Base-by-base conservation (phyloP, 1,139 yeast species). In the Hansenula sp. region DNA sequence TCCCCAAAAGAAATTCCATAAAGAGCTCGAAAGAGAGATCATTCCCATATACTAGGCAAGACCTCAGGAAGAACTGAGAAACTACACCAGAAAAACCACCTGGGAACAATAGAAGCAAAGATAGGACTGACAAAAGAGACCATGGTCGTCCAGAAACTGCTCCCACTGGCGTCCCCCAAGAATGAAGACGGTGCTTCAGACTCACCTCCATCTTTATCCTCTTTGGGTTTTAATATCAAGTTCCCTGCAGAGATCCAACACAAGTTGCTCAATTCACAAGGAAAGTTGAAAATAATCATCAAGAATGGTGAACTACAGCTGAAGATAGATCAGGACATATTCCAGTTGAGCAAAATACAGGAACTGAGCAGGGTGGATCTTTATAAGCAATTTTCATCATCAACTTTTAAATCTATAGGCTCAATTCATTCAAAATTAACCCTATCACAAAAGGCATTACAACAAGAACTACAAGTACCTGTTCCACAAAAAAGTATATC, bases 331-430 rank as follows among this genome's bases (percentile, higher is more conserved):
- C 32, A 33, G 25, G 27, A 37, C n/a, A 1, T 34, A 1, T 31
- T 33, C 24, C 40, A 40, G 13, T 36, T 50, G 9, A 42, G 38
- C 10, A 18, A 36, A 10, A 18, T 39, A 1, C 33, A 38, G 11
- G 49, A 43, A 13, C 16, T 17, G 8, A 16, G 45, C 2, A 36
- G 32, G 25, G 33, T 41, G 5, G 49, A 48, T 33, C 41, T 49
- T 11, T 51, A 43, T 41, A 45, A 47, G 38, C 48, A 49, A 30
- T 46, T 50, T 12, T 48, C 52, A 2, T 38, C 34, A 10, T 37
- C 47, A 4, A 44, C 52, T 4, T 47, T 46, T 39, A 46, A 46
- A 35, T 41, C 36, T 15, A 45, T 50, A 12, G 52, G 52, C 5
- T 12, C 39, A 3, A 38, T 47, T 31, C 19, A 24, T 11, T 41